phyloP scores from a whole-genome alignment of 371 early-diverging fungal genomes.

The Lichtheimia ornata region DNA sequence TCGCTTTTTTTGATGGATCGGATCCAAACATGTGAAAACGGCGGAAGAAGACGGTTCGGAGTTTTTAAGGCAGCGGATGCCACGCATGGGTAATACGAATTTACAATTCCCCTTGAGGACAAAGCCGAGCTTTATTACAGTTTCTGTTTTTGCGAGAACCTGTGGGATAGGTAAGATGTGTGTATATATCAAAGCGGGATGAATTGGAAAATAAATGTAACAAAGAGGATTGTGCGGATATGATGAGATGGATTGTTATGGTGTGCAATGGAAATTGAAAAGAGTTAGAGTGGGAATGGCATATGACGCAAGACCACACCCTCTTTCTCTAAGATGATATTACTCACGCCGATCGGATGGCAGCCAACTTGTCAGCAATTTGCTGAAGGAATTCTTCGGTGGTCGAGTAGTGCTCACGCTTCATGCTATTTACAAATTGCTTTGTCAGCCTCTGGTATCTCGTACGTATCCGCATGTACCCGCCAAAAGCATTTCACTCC shows the following conservation, averaged over 20 bases:
- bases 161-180: neutral
- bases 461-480: too few species aligned
- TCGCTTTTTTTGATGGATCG: neutral
- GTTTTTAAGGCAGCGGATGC: neutral
- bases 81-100: too few species aligned
- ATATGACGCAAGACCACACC: too few species aligned
- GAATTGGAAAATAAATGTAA: neutral
- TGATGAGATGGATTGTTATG: too few species aligned
- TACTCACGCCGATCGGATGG: conserved; percentile 36
- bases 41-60: conserved; percentile 17
- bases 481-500: too few species aligned
- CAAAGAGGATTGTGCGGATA: too few species aligned
- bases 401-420: conserved; percentile 74
- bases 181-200: conserved; percentile 1
- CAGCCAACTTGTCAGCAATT: conserved; percentile 69
- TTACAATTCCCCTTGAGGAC: too few species aligned
- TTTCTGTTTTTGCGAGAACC: neutral
- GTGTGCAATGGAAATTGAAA: too few species aligned
- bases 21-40: conserved; percentile 13
- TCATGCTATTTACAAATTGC: conserved; percentile 39
- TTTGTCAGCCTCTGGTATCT: neutral
- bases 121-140: too few species aligned
- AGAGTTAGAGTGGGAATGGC: too few species aligned
- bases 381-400: conserved; percentile 81
- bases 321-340: too few species aligned